Evolutionary conservation across 2,329 filamentous ascomycete genomes (phyloP).

Genomic region (Fusarium agapanthi): DNA sequence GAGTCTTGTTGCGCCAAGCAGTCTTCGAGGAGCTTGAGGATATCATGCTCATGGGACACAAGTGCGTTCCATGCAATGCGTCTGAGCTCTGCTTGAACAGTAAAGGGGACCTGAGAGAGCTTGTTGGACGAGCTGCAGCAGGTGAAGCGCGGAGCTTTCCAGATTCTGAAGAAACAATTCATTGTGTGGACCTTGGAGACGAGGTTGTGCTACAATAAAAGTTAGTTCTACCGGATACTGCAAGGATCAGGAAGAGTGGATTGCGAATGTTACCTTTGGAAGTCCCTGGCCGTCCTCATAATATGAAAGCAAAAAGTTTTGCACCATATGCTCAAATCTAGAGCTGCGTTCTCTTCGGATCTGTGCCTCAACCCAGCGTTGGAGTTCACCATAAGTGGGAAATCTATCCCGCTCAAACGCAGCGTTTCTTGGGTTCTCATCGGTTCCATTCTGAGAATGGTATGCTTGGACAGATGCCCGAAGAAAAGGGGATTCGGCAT

Average conservation of each 20-base stretch:
- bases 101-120: slow-evolving; percentile 49
- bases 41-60: slow-evolving; percentile 50
- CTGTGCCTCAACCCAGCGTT: slow-evolving; percentile 51
- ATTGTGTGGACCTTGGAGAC: slow-evolving; percentile 56
- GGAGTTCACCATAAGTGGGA: slow-evolving; percentile 47
- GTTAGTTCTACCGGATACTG: slow-evolving; percentile 27
- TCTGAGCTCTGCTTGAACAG: slow-evolving; percentile 52
- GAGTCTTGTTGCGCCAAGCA: slow-evolving; percentile 51
- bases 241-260: background rate
- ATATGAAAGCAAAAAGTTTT: slow-evolving; percentile 51
- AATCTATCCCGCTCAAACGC: slow-evolving; percentile 51
- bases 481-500: slow-evolving; percentile 50
- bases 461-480: slow-evolving; percentile 52
- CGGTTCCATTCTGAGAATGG: slow-evolving; percentile 43
- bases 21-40: slow-evolving; percentile 53
- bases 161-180: slow-evolving; percentile 61
- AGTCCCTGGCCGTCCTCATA: slow-evolving; percentile 48
- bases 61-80: slow-evolving; percentile 51
- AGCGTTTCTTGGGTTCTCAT: slow-evolving; percentile 47
- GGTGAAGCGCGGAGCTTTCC: slow-evolving; percentile 54
- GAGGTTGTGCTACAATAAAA: slow-evolving; percentile 49
- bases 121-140: slow-evolving; percentile 52
- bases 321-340: slow-evolving; percentile 47
- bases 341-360: slow-evolving; percentile 46
- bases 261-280: slow-evolving; percentile 49